phyloP scores from a whole-genome alignment of 768 basidiomycete species.

The Gautieria morchelliformis region DNA sequence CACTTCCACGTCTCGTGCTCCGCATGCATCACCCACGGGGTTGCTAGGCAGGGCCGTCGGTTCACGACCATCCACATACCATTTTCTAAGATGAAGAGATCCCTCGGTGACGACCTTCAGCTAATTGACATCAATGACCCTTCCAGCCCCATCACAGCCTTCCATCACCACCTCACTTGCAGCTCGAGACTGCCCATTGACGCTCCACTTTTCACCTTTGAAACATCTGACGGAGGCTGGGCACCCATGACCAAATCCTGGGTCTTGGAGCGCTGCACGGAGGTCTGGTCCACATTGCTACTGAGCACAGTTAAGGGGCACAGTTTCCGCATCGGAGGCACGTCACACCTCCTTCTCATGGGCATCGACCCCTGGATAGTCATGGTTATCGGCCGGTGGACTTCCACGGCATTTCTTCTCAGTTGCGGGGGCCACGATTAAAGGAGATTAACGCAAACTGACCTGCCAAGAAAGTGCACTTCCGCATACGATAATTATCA shows the following conservation, averaged over 20 bases:
- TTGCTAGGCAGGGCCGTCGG: not conserved
- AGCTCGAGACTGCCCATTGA: not conserved
- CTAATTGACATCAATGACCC: not conserved
- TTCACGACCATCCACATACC: no score
- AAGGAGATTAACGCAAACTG: no score
- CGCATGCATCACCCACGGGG: not conserved
- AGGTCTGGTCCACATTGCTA: not conserved
- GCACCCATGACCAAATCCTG: not conserved
- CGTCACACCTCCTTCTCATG: not conserved
- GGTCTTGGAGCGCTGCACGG: not conserved
- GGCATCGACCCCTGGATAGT: not conserved
- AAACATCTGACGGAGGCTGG: not conserved
- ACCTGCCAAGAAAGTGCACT: conserved; percentile 32
- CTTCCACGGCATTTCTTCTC: not conserved
- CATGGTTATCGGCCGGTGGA: not conserved
- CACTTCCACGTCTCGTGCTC: not conserved
- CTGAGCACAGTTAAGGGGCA: not conserved
- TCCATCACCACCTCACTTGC: not conserved
- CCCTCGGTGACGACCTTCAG: no score
- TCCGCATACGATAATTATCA: conserved; percentile 27
- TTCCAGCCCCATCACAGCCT: not conserved
- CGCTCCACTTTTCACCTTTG: not conserved
- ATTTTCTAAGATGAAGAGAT: no score
- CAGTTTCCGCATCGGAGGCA: not conserved
- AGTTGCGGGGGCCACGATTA: no score